phyloP scores from a whole-genome alignment of 1,284 basidiomycete species.

The Ustilago cynodontis region DNA sequence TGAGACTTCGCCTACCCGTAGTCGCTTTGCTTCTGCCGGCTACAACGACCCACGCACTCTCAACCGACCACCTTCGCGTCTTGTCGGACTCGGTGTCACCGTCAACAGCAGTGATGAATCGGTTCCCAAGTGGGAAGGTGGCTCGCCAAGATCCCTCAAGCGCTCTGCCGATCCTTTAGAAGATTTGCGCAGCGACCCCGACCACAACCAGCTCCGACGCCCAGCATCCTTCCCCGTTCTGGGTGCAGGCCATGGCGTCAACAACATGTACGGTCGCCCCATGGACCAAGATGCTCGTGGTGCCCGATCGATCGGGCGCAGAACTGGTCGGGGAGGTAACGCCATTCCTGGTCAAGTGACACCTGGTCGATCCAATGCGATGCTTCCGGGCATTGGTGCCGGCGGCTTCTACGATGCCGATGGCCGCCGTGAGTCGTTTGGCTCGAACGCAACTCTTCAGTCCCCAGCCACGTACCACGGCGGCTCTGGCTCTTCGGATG shows the following conservation, averaged over 20 bases:
- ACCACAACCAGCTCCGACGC: conserved; percentile 41
- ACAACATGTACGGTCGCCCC: conserved; percentile 37
- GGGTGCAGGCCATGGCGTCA: conserved; percentile 21
- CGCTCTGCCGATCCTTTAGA: conserved; percentile 48
- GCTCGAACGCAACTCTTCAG: conserved; percentile 34
- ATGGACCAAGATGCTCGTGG: conserved; percentile 36
- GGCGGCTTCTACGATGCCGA: conserved; percentile 39
- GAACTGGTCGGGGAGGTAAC: conserved; percentile 38
- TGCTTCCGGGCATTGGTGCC: conserved; percentile 34
- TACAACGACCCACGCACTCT: conserved; percentile 37
- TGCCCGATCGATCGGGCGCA: conserved; percentile 34
- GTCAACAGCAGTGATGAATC: conserved; percentile 44
- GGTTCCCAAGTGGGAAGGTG: conserved; percentile 19
- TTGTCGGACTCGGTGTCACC: conserved; percentile 42
- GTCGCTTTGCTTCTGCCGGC: conserved; percentile 42
- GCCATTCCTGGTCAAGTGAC: conserved; percentile 33
- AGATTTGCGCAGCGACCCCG: conserved; percentile 31
- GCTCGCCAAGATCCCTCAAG: conserved; percentile 50
- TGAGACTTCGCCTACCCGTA: conserved; percentile 44
- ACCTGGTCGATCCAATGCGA: conserved; percentile 34
- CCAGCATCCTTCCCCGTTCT: conserved; percentile 53
- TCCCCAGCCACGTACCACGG: conserved; percentile 35
- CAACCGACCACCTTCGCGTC: conserved; percentile 33
- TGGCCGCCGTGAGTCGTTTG: conserved; percentile 37
- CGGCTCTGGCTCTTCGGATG: conserved; percentile 39